Percentiles rank a stretch among this genome's conserved stretches.
phyloP scores from a whole-genome alignment of 306 rosid species.

The Vicia sativa region DNA sequence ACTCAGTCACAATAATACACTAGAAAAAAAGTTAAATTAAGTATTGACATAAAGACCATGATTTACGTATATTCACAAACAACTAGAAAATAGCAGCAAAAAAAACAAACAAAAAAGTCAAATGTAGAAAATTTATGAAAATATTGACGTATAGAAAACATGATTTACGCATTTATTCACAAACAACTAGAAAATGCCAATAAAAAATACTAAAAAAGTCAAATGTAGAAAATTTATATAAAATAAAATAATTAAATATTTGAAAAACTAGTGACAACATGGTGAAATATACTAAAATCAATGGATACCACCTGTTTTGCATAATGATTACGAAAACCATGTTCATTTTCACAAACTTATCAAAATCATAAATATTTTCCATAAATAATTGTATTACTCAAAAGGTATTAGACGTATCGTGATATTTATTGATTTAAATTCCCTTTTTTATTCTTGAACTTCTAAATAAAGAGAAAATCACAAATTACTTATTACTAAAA shows the following conservation, averaged over 20 bases:
- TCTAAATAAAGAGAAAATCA: slow-evolving; percentile 13
- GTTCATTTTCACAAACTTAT: not conserved
- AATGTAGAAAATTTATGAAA: slow-evolving; percentile 15
- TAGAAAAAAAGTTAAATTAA: not conserved
- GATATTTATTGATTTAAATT: slow-evolving; percentile 20
- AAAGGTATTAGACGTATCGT: not conserved
- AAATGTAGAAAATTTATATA: slow-evolving; percentile 10
- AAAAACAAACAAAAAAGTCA: slow-evolving; percentile 20
- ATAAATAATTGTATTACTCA: slow-evolving; percentile 1
- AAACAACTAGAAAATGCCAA: too few relatives aligned
- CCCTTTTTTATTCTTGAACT: slow-evolving; percentile 24
- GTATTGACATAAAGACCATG: slow-evolving; percentile 1
- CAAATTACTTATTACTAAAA: slow-evolving; percentile 28
- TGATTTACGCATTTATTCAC: not conserved
- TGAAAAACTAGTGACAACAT: slow-evolving; percentile 20
- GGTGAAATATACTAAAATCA: not conserved
- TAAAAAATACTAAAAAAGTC: slow-evolving; percentile 19
- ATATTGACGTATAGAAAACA: not conserved
- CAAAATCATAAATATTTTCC: not conserved
- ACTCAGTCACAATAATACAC: slow-evolving; percentile 18
- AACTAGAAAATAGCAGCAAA: not conserved
- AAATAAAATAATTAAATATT: not conserved
- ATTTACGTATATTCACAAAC: slow-evolving; percentile 21
- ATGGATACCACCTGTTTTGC: not conserved
- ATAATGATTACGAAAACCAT: not conserved